Base-by-base conservation (phyloP, 352 stramenopile genomes). In the Phytophthora agathidicida region DNA sequence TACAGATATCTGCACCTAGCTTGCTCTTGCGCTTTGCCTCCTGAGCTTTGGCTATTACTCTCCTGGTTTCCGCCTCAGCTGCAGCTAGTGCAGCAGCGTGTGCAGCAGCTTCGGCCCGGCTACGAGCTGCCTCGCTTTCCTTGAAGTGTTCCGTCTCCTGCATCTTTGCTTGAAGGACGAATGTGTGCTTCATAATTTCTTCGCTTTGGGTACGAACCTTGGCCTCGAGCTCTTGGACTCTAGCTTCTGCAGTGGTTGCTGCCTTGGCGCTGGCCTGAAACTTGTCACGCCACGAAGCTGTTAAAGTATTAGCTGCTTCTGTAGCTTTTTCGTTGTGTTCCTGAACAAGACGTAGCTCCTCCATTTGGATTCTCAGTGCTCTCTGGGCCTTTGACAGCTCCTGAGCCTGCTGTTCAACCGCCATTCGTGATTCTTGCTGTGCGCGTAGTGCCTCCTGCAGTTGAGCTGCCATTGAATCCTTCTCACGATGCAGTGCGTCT, bases 161-260 rank as follows among this genome's bases (percentile, higher is more conserved):
- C 0, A 67, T 73, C 24, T 86, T 84, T 1, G 73, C 51, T 27
- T 77, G 69, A 13, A 88, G 55, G 19, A 91, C 66, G 10, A 89
- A 76, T 1, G 75, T 78, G 42, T 85, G 75, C 49, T 88, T 86
- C n/a, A 76, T 52, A 16, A 91, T 69, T 46, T 89, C 82, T 22
- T 86, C 79, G 4, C 35, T 59, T 16, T 86, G 71, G 1, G 50
- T 48, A 24, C 72, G 54, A 11, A 78, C 46, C 20, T 75, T 79
- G n/a, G 54, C 42, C 46, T 89, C 82, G 7, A 89, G 62, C 19
- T 91, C 75, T 3, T 56, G 13, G 1, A 75, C 56, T 28, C 63
- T 67, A 5, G 63, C 49, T 17, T 91, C 77, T 0, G 60, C 50
- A 13, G 71, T 55, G 0, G 64, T 62, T 7, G 65, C 60, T 9